Evolutionary conservation across 2,329 filamentous ascomycete genomes (phyloP).

Genomic region (Cercospora sojina): DNA sequence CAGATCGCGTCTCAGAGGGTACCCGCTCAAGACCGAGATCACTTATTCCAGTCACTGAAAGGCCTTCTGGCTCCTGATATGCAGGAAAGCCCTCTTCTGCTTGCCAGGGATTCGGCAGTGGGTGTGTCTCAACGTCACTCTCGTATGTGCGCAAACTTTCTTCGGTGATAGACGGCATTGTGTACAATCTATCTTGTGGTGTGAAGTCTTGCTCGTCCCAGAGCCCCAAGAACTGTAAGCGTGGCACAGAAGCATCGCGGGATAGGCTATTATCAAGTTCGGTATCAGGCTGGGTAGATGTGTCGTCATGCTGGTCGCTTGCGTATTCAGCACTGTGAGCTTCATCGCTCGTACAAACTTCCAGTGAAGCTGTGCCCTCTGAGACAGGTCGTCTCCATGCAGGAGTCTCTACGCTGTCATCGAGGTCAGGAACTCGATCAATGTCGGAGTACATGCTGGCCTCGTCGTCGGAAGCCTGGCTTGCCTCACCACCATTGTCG

Average conservation of each 20-base stretch:
- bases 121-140: background rate
- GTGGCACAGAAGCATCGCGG: background rate
- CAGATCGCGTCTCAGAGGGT: slow-evolving; percentile 5
- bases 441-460: slow-evolving; percentile 1
- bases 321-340: background rate
- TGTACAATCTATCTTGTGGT: background rate
- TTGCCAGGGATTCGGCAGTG: background rate
- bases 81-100: background rate
- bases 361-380: background rate
- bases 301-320: background rate
- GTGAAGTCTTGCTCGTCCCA: background rate
- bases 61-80: background rate
- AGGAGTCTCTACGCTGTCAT: background rate
- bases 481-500: background rate
- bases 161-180: slow-evolving; percentile 6
- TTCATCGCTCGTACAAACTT: background rate
- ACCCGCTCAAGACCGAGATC: slow-evolving; percentile 2
- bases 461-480: slow-evolving; percentile 1
- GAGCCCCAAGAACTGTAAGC: background rate
- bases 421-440: background rate
- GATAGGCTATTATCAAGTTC: background rate
- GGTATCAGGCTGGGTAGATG: background rate
- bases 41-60: background rate
- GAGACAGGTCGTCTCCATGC: background rate
- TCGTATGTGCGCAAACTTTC: slow-evolving; percentile 7